Evolutionary conservation across 140 eudicot species (phyloP), one percentile per base, ranked within the genome.

Genomic region (Bidens hawaiensis): DNA sequence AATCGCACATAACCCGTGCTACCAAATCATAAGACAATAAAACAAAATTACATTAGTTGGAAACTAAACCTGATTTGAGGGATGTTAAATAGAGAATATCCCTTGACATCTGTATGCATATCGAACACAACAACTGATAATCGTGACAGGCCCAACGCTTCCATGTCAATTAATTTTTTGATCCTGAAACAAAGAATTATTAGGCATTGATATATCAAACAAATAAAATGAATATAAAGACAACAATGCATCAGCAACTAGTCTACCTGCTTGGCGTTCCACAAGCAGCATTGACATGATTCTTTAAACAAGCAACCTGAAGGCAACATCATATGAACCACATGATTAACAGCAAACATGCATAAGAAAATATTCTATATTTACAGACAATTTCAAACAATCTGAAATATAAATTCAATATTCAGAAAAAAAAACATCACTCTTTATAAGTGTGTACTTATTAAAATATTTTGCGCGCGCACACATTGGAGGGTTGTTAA

Each of bases 181-280:
- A 91, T 84, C 89, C 98, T 90, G 79, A 73, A 77, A 47, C 64
- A 49, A 17, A n/a, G n/a, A n/a, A n/a, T n/a, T n/a, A n/a, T 21
- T 36, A 17, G 31, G 48, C 7, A 26, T 40, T 58, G 28, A 16
- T n/a, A n/a, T n/a, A n/a, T n/a, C n/a, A n/a, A n/a, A n/a, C n/a
- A n/a, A n/a, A n/a, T n/a, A n/a, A n/a, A 42, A 61, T 13, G 4
- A 15, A 63, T 31, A 45, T 62, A 53, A 27, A 31, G 19, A 23
- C 46, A 25, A 48, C n/a, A 67, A 21, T 14, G 50, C 62, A 30
- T 19, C 50, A 50, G 27, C 64, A n/a, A n/a, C n/a, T n/a, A n/a
- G n/a, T n/a, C 45, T 61, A 90, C 97, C 95, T 87, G 88, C 77
- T 90, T 57, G 96, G 96, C 2, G 97, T 87, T 38, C 96, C 97